Base-by-base conservation (phyloP, 1,139 yeast species). In the Komagataea norvegica region DNA sequence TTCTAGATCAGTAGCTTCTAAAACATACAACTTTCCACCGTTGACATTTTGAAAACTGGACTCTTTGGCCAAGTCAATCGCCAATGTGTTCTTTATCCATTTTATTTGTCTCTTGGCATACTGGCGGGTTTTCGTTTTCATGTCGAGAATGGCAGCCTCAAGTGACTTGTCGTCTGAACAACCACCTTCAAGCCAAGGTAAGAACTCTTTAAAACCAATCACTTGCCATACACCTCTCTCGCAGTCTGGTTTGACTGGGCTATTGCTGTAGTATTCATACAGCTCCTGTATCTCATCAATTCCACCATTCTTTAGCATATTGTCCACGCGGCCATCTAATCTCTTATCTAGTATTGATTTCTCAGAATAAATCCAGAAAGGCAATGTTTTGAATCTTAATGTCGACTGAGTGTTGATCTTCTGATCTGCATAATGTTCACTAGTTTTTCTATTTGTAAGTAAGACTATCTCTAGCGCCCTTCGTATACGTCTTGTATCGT, bases 171-270 rank as follows among this genome's bases (percentile, higher is more conserved):
- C 49, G 9, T 58, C 55, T 1, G 45, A 41, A 0, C 55, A 53
- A 0, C 55, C 56, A 7, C 47, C 42, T 23, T 62, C 51, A 5
- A 91, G 59, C 82, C 88, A 89, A 0, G 95, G 95, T 27, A 88
- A 58, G 55, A 91, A 89, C 57, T 91, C 97, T 54, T 87, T 86
- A 59, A 87, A 91, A 2, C 99, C 99, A 52, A 91, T 88, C 2
- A 87, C 96, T 60, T 91, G 98, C 87, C 88, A 89, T 0, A 91
- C 73, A 1, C 98, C 97, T 38, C 74, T 65, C 36, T 85, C 81
- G 40, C 77, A 62, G 38, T 74, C 78, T 2, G 77, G 77, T 18
- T 52, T 56, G 1, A 64, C 64, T 0, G 54, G 46, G 20, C 46
- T 46, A 1, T 38, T 34, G 1, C 51, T 40, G 45, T 70, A 81